These are phyloP conservation scores for Tolypocladium guangdongense DNA, from an alignment of 2,329 filamentous ascomycete genomes.

Conservation along the genomic window DNA sequence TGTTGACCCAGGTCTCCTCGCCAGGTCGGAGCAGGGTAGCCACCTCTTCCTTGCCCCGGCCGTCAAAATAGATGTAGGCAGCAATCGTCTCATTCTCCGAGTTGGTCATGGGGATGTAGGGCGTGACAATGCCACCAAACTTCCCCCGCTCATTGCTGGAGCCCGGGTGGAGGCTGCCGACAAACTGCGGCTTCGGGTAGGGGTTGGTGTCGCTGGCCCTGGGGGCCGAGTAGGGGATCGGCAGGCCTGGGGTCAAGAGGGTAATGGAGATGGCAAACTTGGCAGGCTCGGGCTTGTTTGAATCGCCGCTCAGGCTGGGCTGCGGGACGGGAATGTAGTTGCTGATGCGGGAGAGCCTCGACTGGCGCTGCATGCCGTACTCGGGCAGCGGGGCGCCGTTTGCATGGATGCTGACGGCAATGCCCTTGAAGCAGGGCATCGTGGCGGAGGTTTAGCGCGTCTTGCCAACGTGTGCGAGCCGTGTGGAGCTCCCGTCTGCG, in stretches of 20 bases:
- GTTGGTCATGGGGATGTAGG: conserved; percentile 86
- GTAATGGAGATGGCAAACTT: conserved; percentile 98
- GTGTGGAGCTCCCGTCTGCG: neutral
- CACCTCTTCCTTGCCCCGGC: conserved; percentile 89
- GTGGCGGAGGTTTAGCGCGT: conserved; percentile 17
- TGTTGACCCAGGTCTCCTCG: conserved; percentile 99
- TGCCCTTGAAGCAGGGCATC: conserved; percentile 97
- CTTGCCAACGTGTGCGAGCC: neutral
- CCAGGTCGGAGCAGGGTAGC: conserved; percentile 84
- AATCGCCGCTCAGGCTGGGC: conserved; percentile 53
- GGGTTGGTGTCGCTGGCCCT: conserved; percentile 68
- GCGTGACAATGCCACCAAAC: conserved; percentile 50
- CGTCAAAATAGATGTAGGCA: conserved; percentile 98
- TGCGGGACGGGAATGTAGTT: conserved; percentile 95
- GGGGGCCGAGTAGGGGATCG: conserved; percentile 86
- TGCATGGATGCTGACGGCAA: conserved; percentile 92
- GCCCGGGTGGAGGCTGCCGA: conserved; percentile 55
- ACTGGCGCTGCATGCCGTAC: conserved; percentile 90
- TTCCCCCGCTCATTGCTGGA: conserved; percentile 35
- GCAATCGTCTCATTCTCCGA: conserved; percentile 95
- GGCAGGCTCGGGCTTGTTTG: conserved; percentile 76
- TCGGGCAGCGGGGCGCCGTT: conserved; percentile 74
- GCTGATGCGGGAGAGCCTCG: conserved; percentile 82
- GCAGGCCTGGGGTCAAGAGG: conserved; percentile 74
- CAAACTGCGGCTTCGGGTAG: conserved; percentile 69